These are phyloP conservation scores for Metschnikowia anglica DNA, from an alignment of 805 yeast species.

Conservation along the genomic window DNA sequence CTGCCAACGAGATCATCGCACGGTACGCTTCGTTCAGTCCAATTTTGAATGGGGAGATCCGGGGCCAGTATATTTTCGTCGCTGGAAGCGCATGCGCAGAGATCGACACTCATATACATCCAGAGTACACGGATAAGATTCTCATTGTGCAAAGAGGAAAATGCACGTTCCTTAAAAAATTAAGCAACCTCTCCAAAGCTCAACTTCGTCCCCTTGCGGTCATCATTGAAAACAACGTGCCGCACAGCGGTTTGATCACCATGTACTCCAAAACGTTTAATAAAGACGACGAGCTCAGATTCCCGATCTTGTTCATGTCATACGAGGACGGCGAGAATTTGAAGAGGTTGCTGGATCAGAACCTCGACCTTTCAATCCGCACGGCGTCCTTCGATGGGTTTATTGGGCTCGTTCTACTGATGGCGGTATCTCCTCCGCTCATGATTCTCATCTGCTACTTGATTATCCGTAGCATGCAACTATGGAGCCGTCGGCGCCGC, in stretches of 20 bases:
- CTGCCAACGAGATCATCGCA: conserved; percentile 25
- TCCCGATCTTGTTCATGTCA: conserved; percentile 55
- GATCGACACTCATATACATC: conserved; percentile 10
- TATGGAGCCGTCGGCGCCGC: conserved; percentile 26
- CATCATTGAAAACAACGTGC: conserved; percentile 55
- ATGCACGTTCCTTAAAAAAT: conserved; percentile 56
- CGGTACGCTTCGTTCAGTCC: conserved; percentile 46
- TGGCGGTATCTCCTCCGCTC: conserved; percentile 44
- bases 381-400: conserved; percentile 41
- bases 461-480: conserved; percentile 31
- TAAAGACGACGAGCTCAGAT: conserved; percentile 33
- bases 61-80: conserved; percentile 27
- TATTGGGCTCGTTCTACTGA: conserved; percentile 39
- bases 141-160: conserved; percentile 41
- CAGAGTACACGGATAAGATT: conserved; percentile 26
- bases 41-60: conserved; percentile 26
- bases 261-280: conserved; percentile 52
- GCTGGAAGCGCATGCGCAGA: conserved; percentile 32
- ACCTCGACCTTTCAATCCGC: conserved; percentile 21
- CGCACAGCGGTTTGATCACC: conserved; percentile 47
- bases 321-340: conserved; percentile 37
- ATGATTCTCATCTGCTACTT: conserved; percentile 37
- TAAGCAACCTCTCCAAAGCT: conserved; percentile 40
- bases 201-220: conserved; percentile 45
- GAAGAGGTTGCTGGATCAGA: conserved; percentile 13